Base-by-base conservation (phyloP, 2,329 filamentous ascomycete genomes). In the Fusarium torulosum region DNA sequence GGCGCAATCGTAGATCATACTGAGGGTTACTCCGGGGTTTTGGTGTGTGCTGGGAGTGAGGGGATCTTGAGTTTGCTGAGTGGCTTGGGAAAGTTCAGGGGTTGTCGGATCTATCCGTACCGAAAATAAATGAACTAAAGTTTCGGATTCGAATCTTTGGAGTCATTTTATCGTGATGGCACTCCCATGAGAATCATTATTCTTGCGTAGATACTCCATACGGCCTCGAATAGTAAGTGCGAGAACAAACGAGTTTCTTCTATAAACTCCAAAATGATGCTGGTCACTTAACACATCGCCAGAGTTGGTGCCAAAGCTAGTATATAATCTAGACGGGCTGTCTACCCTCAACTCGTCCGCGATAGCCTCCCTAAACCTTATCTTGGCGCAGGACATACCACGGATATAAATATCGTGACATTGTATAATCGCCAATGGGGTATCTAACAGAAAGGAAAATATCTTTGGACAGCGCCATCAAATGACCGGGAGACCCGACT, bases 1-100 rank as follows among this genome's bases (percentile, higher is more conserved):
- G 27, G 68, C 71, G 44, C 74, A 78, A 37, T 64, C 52, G 25
- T 58, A 62, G 5, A 33, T 29, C 67, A 72, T 70, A 23, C 11
- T 27, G 42, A 19, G 35, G 29, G 17, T 10, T n/a, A 17, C 8
- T 17, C 17, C 5, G 11, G 5, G 10, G 14, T 2, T 7, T 19
- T 35, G 44, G 13, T 17, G 11, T 23, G 10, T 53, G 9, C 17
- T 37, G 7, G 6, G 4, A n/a, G 13, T 27, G 41, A 43, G 15
- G 41, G 10, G 10, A 27, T 23, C 2, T 19, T 20, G 33, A 11
- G 33, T 35, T 17, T 35, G 33, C 14, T 37, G 35, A 37, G 35
- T 37, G 17, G 35, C 35, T 37, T 37, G 35, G n/a, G 35, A 10
- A 8, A 37, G 35, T n/a, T 19, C 19, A 10, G 35, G 35, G 35